Evolutionary conservation across 176 grass and related monocot species (phyloP).

Genomic region (Pharus latifolius): DNA sequence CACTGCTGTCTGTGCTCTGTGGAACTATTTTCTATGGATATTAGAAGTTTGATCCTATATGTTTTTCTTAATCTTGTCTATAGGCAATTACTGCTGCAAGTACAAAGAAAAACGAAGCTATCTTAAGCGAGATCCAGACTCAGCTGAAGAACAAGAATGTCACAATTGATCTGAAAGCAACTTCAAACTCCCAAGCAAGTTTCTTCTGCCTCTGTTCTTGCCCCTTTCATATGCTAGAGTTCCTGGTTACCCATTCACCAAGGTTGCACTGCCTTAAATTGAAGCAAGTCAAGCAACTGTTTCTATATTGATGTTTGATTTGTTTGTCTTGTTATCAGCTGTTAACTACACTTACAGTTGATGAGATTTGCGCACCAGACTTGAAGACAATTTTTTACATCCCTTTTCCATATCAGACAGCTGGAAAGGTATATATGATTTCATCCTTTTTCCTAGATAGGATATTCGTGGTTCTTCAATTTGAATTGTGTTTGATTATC

Average conservation of each 20-base stretch:
- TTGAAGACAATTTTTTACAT: conserved; percentile 51
- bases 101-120: conserved; percentile 42
- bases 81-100: conserved; percentile 41
- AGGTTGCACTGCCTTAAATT: not conserved
- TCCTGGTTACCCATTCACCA: not conserved
- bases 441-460: not conserved
- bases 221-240: not conserved
- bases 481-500: not conserved
- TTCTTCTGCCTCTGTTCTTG: not conserved
- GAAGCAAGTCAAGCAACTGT: not conserved
- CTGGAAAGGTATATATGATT: conserved; percentile 41
- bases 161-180: conserved; percentile 45
- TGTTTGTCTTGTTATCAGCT: conserved; percentile 27
- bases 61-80: not conserved
- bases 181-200: conserved; percentile 45
- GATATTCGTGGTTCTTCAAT: not conserved
- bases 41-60: not conserved
- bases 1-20: not conserved
- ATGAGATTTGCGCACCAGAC: conserved; percentile 36
- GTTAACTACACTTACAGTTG: conserved; percentile 40
- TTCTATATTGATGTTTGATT: not conserved
- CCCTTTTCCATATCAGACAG: conserved; percentile 37
- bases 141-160: conserved; percentile 50
- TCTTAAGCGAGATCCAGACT: conserved; percentile 47
- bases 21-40: not conserved